phyloP scores from a whole-genome alignment of 352 stramenopile genomes.

The Phytophthora hibernalis region DNA sequence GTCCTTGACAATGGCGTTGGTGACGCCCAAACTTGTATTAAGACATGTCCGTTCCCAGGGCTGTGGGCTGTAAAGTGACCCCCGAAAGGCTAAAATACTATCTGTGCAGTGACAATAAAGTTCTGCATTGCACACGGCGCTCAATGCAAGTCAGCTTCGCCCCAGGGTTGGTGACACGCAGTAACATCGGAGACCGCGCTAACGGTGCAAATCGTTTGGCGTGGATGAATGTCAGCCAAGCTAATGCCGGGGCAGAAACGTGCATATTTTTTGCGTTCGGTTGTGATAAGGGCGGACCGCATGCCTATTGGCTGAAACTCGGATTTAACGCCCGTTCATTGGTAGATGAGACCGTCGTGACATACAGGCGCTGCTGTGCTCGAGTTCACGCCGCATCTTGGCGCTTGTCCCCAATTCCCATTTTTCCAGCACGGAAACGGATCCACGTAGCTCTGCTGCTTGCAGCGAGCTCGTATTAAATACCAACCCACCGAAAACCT shows the following conservation, averaged over 20 bases:
- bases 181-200: constrained; percentile 19
- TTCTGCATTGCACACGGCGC: constrained; percentile 18
- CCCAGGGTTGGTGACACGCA: constrained; percentile 3
- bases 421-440: constrained; percentile 25
- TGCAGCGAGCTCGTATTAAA: constrained; percentile 33
- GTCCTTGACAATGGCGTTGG: neutral
- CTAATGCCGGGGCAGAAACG: constrained; percentile 21
- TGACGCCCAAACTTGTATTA: constrained; percentile 18
- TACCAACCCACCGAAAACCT: constrained; percentile 18
- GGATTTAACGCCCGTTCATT: constrained; percentile 12
- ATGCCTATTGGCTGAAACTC: constrained; percentile 14
- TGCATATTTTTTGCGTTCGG: constrained; percentile 24
- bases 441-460: constrained; percentile 33
- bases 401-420: constrained; percentile 22
- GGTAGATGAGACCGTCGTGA: constrained; percentile 23
- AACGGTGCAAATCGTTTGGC: constrained; percentile 14
- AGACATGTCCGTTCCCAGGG: constrained; percentile 17
- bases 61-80: constrained; percentile 9
- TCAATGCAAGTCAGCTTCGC: constrained; percentile 3
- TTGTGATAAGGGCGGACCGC: constrained; percentile 28
- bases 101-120: neutral
- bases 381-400: constrained; percentile 4
- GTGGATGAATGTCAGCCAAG: constrained; percentile 27
- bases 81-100: neutral
- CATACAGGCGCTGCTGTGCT: constrained; percentile 10